A percentile compares a stretch with the other conserved stretches of the same genome.
Conservation (phyloP, 1,139 yeast genomes). For the Geotrichum candidum region DNA sequence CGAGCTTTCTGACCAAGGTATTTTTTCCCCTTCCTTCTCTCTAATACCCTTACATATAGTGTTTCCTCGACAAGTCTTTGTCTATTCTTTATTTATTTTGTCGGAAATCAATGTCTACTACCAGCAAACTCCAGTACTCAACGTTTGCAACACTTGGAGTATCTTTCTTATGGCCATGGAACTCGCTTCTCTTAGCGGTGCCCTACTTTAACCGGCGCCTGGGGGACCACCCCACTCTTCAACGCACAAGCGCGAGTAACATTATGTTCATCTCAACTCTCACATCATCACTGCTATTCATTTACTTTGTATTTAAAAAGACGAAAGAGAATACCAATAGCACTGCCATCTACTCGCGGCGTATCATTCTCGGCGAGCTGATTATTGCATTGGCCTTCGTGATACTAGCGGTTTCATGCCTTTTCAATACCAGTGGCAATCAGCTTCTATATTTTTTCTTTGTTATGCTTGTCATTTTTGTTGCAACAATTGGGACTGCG, state of each 20-base stretch:
- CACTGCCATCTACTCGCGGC: constrained; percentile 49
- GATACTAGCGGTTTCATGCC: constrained; percentile 37
- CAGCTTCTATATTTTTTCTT: constrained; percentile 40
- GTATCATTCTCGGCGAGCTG: constrained; percentile 56
- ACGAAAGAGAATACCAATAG: constrained; percentile 29
- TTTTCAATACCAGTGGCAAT: constrained; percentile 37
- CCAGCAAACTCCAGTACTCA: constrained; percentile 1
- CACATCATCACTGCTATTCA: constrained; percentile 56
- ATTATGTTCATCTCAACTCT: constrained; percentile 87
- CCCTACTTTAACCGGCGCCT: constrained; percentile 54
- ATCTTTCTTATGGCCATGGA: constrained; percentile 86
- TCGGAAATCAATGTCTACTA: not conserved
- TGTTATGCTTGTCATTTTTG: constrained; percentile 40
- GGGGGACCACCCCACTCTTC: constrained; percentile 46
- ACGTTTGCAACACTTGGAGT: constrained; percentile 9
- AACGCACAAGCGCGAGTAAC: constrained; percentile 65
- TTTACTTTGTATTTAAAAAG: constrained; percentile 64
- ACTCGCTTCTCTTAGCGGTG: constrained; percentile 80
- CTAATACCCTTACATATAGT: not conserved
- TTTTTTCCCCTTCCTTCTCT: not conserved
- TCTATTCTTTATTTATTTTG: not conserved
- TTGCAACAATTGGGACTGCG: constrained; percentile 47
- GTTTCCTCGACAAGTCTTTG: not conserved
- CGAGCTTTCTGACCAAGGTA: too few relatives aligned
- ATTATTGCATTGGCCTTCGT: constrained; percentile 53